Evolutionary conservation across 1,284 basidiomycete genomes (phyloP), one percentile per base, ranked within the genome.

Genomic region (Chalciporus sp.): DNA sequence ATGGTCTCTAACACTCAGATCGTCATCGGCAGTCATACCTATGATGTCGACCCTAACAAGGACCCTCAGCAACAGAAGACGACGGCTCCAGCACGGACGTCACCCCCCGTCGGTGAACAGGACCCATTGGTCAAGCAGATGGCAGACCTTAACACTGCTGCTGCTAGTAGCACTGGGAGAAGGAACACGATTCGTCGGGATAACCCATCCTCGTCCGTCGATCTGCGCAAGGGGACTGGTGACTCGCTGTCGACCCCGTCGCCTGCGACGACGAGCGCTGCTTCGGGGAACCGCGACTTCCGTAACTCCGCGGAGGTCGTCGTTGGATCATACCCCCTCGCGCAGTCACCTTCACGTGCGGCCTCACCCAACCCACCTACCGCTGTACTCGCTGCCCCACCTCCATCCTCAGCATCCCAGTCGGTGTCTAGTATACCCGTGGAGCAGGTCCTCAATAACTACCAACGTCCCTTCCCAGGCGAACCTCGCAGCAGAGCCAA

Each of bases 381-480:
- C 14, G 84, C 90, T 1, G 88, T 82, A 2, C 85, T 95, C 69
- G 94, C 93, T 85, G 71, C 83, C 28, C 91, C 69, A 0, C 66
- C 74, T 0, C 76, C 81, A 40, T 70, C 65, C 4, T 62, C 63
- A 10, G 43, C 65, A 6, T 59, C 66, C 0, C 59, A 78, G 0
- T 58, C 76, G 2, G 69, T 76, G 3, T 78, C 86, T 9, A 77
- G 83, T 51, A 67, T 78, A 7, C 77, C 84, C 0, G 79, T 83
- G 6, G 88, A 92, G 61, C 82, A 88, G n/a, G 86, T 95, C 2
- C 70, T 95, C 9, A 78, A 76, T 5, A 81, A 86, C 58, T 97
- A 97, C 64, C 83, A 87, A 16, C 93, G 95, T 64, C 85, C 88
- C 0, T 83, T 98, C 70, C 95, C 94, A 1, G 93, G 92, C 2